These are phyloP conservation scores for Eutrema yunnanense DNA, from an alignment of 345 rosid species.

Conservation along the genomic window DNA sequence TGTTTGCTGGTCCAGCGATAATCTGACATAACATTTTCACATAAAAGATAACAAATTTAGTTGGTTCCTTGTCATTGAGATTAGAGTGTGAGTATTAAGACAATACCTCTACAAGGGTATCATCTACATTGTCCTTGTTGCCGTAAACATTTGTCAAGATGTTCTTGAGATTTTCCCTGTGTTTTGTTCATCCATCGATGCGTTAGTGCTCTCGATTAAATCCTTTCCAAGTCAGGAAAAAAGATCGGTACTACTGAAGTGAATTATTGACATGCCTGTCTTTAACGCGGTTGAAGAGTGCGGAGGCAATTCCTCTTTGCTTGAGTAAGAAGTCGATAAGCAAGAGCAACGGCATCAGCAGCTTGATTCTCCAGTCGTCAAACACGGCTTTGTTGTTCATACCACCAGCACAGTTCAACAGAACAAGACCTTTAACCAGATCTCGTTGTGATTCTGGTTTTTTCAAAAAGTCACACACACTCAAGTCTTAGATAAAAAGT, in stretches of 20 bases:
- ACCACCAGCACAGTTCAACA: constrained; percentile 90
- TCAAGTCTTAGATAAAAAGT: neutral
- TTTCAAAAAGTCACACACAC: neutral
- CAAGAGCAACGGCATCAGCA: constrained; percentile 65
- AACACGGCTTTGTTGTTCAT: constrained; percentile 95
- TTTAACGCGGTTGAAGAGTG: constrained; percentile 68
- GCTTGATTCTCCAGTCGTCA: constrained; percentile 95
- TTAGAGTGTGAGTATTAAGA: neutral
- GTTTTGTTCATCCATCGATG: neutral
- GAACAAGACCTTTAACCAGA: constrained; percentile 68
- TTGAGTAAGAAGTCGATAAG: constrained; percentile 68
- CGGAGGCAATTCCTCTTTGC: constrained; percentile 58
- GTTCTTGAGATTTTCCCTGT: constrained; percentile 67
- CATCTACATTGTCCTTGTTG: constrained; percentile 77
- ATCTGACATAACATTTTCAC: constrained; percentile 41
- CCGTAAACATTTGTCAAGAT: constrained; percentile 61
- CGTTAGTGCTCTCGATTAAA: neutral
- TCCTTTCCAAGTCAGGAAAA: neutral
- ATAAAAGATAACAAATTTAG: neutral
- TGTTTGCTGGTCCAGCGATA: constrained; percentile 68
- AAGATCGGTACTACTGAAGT: neutral
- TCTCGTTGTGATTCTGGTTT: constrained; percentile 39
- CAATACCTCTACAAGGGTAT: constrained; percentile 69
- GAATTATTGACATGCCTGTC: constrained; percentile 38
- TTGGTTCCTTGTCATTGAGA: neutral